These are phyloP conservation scores for Trichoderma asperelloides DNA, from an alignment of 495 filamentous ascomycete genomes.

Conservation along the genomic window DNA sequence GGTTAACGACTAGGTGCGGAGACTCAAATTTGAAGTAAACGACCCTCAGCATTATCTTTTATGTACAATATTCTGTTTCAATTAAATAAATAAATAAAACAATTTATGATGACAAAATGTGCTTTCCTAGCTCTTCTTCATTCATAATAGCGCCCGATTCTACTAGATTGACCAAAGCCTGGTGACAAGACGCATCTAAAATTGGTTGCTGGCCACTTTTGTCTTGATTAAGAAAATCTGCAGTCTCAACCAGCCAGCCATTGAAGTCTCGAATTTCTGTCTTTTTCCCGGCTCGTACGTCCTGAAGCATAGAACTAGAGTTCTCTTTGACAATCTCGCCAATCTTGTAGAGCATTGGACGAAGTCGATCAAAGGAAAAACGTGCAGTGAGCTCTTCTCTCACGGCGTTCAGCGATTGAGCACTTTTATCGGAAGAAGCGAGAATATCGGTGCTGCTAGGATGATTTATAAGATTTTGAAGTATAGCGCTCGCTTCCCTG, in stretches of 20 bases:
- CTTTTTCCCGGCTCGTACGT: slow-evolving; percentile 48
- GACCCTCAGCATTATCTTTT: too few species aligned
- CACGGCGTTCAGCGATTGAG: slow-evolving; percentile 32
- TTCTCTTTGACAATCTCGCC: slow-evolving; percentile 57
- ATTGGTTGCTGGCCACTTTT: background rate
- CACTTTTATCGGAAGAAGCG: background rate
- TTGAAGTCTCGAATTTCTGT: slow-evolving; percentile 84
- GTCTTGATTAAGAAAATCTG: slow-evolving; percentile 15
- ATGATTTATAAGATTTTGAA: slow-evolving; percentile 36
- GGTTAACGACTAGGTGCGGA: background rate
- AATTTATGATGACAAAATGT: slow-evolving; percentile 18
- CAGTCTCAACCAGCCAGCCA: slow-evolving; percentile 59
- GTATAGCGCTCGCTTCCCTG: slow-evolving; percentile 53
- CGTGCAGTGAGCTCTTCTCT: slow-evolving; percentile 36
- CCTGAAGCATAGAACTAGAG: slow-evolving; percentile 73
- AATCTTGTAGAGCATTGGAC: slow-evolving; percentile 26
- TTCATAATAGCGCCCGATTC: slow-evolving; percentile 14
- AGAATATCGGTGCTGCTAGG: slow-evolving; percentile 20
- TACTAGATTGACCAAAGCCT: slow-evolving; percentile 24
- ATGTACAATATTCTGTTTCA: too few species aligned
- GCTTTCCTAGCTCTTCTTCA: slow-evolving; percentile 16
- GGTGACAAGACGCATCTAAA: slow-evolving; percentile 19
- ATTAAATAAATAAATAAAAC: background rate
- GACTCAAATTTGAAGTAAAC: too few species aligned
- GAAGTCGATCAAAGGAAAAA: slow-evolving; percentile 19